These are phyloP conservation scores for Cladosporium sphaerospermum DNA, from an alignment of 2,329 filamentous ascomycete genomes.

Conservation along the genomic window DNA sequence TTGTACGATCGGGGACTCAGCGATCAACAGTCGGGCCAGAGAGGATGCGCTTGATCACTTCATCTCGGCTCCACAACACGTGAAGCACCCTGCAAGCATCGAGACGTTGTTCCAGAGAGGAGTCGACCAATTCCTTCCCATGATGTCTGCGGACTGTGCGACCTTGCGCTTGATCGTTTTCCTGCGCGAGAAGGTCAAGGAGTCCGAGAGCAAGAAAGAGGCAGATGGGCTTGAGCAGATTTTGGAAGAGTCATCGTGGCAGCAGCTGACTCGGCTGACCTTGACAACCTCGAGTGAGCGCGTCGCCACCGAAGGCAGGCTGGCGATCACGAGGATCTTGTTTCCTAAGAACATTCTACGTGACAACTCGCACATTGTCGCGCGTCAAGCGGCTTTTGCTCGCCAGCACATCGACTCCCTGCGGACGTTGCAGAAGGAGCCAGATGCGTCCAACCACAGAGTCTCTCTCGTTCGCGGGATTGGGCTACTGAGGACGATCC, in stretches of 20 bases:
- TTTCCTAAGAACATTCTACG: slow-evolving; percentile 12
- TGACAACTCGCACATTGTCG: slow-evolving; percentile 5
- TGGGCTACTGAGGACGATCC: slow-evolving; percentile 3
- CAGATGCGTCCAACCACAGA: not conserved
- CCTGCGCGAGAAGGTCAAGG: slow-evolving; percentile 10
- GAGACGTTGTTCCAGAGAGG: slow-evolving; percentile 5
- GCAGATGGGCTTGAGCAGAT: slow-evolving; percentile 10
- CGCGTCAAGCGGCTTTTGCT: slow-evolving; percentile 18
- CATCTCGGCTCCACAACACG: slow-evolving; percentile 1
- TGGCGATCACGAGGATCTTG: slow-evolving; percentile 14
- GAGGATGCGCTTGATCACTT: slow-evolving; percentile 10
- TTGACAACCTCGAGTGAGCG: slow-evolving; percentile 5
- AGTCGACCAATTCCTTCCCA: slow-evolving; percentile 8
- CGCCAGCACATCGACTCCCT: slow-evolving; percentile 15
- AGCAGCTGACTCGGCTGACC: slow-evolving; percentile 17
- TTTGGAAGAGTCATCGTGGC: slow-evolving; percentile 17
- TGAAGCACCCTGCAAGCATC: not conserved
- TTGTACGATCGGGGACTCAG: slow-evolving; percentile 16
- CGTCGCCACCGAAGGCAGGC: slow-evolving; percentile 2
- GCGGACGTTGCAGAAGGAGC: not conserved
- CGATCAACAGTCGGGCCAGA: slow-evolving; percentile 16
- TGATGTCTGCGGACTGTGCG: slow-evolving; percentile 6
- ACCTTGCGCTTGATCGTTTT: slow-evolving; percentile 10
- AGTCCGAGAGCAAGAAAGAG: not conserved
- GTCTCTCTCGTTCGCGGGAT: slow-evolving; percentile 4